Percentiles rank a stretch among this genome's conserved stretches.
phyloP scores from a whole-genome alignment of 306 rosid species.

The Ormosia semicastrata region DNA sequence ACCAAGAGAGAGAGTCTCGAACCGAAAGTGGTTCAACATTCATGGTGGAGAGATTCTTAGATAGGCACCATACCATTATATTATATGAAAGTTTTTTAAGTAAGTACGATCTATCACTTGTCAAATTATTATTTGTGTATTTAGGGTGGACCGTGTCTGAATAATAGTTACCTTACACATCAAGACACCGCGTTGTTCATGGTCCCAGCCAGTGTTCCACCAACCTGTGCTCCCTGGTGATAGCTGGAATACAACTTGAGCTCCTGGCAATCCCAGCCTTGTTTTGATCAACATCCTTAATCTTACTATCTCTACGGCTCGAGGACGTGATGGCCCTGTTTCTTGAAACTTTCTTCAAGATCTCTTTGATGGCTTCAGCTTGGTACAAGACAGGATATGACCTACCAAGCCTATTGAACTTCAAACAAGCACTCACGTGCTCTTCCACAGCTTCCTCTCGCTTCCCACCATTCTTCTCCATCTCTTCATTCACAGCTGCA shows the following conservation, averaged over 20 bases:
- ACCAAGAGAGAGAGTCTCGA: too few relatives aligned
- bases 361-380: constrained; percentile 53
- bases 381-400: constrained; percentile 48
- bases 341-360: constrained; percentile 44
- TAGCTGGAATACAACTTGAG: constrained; percentile 49
- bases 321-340: constrained; percentile 23
- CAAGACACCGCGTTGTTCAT: not conserved
- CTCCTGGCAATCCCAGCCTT: constrained; percentile 34
- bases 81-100: too few relatives aligned
- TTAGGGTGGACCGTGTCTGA: too few relatives aligned
- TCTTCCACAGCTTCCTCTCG: constrained; percentile 47
- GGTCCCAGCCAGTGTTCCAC: not conserved
- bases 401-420: constrained; percentile 56
- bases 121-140: too few relatives aligned
- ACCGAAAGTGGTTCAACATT: too few relatives aligned
- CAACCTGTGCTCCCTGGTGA: constrained; percentile 18
- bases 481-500: constrained; percentile 59
- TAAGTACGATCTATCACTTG: too few relatives aligned
- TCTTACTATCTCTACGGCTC: constrained; percentile 6
- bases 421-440: constrained; percentile 52
- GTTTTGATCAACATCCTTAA: not conserved
- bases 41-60: too few relatives aligned
- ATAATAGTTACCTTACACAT: too few relatives aligned
- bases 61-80: too few relatives aligned
- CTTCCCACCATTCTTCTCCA: constrained; percentile 47